Conservation (phyloP, 2,329 filamentous ascomycete species). For the Drechmeria coniospora region DNA sequence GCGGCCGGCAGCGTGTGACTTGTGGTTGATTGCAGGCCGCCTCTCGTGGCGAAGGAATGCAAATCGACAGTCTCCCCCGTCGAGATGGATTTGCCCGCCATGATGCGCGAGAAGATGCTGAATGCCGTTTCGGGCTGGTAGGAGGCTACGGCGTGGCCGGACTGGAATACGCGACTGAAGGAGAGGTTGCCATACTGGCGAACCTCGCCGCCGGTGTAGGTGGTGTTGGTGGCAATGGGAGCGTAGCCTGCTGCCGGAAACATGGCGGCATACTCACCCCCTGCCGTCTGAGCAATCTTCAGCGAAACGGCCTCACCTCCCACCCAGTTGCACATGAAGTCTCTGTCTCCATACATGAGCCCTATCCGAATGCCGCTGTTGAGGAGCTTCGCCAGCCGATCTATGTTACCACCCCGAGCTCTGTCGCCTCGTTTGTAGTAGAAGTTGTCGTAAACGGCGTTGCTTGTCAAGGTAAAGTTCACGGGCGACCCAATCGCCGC, state of each 20-base stretch:
- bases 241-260: slow-evolving; percentile 58
- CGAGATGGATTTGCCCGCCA: slow-evolving; percentile 38
- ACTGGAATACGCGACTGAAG: slow-evolving; percentile 51
- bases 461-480: slow-evolving; percentile 39
- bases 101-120: slow-evolving; percentile 44
- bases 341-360: slow-evolving; percentile 52
- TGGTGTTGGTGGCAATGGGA: slow-evolving; percentile 51
- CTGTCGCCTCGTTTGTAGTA: slow-evolving; percentile 41
- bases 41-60: slow-evolving; percentile 38
- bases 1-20: slow-evolving; percentile 34
- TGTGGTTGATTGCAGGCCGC: slow-evolving; percentile 39
- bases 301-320: slow-evolving; percentile 64
- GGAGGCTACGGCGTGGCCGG: slow-evolving; percentile 46
- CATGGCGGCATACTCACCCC: slow-evolving; percentile 27
- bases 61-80: slow-evolving; percentile 38
- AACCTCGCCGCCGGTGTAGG: slow-evolving; percentile 56
- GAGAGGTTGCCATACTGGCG: slow-evolving; percentile 63
- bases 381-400: slow-evolving; percentile 44
- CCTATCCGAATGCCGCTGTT: slow-evolving; percentile 51
- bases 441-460: slow-evolving; percentile 30
- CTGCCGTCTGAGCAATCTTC: slow-evolving; percentile 35
- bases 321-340: slow-evolving; percentile 51
- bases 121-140: slow-evolving; percentile 46
- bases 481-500: slow-evolving; percentile 45
- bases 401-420: slow-evolving; percentile 44